Percentiles rank a stretch among this genome's conserved stretches.
phyloP scores from a whole-genome alignment of 2,329 filamentous ascomycete genomes.

The Penicillium brevicompactum region DNA sequence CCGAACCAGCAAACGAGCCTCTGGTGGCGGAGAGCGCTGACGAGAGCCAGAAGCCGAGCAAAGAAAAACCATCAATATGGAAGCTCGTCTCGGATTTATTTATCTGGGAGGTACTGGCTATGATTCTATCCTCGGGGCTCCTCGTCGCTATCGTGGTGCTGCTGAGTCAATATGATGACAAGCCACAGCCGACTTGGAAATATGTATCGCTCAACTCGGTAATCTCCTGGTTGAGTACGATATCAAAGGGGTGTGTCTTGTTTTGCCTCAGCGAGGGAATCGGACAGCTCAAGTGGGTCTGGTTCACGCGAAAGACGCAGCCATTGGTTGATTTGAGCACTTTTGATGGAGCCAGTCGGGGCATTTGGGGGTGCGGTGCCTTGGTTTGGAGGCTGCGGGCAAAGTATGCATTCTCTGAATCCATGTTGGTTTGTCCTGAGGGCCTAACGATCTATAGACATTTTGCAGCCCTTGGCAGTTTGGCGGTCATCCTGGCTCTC shows the following conservation, averaged over 20 bases:
- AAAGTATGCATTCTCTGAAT: not conserved
- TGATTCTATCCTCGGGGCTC: not conserved
- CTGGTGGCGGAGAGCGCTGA: not conserved
- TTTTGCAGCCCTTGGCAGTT: conserved; percentile 12
- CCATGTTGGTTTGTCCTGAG: too few species aligned
- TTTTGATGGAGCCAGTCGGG: conserved; percentile 18
- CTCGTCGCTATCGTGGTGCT: conserved; percentile 11
- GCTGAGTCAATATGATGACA: conserved; percentile 7
- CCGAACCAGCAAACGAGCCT: conserved; percentile 3
- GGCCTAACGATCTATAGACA: conserved; percentile 4
- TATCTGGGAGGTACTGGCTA: conserved; percentile 3
- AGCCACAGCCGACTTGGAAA: conserved; percentile 14
- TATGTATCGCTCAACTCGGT: conserved; percentile 17
- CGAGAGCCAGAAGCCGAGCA: not conserved
- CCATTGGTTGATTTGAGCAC: conserved; percentile 7
- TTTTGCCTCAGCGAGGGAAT: conserved; percentile 13
- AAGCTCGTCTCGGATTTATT: not conserved
- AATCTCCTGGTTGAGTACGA: conserved; percentile 18
- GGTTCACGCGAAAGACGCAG: conserved; percentile 12
- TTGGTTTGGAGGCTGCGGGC: conserved; percentile 14
- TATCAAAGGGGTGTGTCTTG: conserved; percentile 15
- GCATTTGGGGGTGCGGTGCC: conserved; percentile 9
- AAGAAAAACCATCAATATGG: not conserved
- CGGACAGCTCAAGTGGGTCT: conserved; percentile 22
- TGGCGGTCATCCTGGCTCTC: conserved; percentile 12